Base-by-base conservation (phyloP, 257 asterid species). In the Datura wrightii region DNA sequence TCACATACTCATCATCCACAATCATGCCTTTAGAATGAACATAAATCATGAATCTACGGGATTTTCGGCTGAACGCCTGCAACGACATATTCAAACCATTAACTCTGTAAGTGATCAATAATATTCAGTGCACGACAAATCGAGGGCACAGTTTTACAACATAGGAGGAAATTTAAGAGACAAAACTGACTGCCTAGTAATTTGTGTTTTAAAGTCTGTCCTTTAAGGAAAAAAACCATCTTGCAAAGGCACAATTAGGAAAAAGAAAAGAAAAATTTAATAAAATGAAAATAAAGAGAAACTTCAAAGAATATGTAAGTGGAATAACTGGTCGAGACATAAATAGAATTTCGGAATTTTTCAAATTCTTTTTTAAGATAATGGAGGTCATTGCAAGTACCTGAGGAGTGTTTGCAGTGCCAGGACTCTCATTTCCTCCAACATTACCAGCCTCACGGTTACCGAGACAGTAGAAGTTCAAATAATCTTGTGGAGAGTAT, bases 11-110 rank as follows among this genome's bases (percentile, higher is more conserved):
- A 55, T 94, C 99, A 24, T 93, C 99, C 87, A 94, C 99, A 72
- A 94, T 89, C 99, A 94, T 93, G 52, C 98, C 99, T 89, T 96
- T 96, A 1, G 99, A 96, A 88, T 96, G 99, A 84, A 96, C 98
- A 85, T 96, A 96, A 79, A 96, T 96, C 99, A 96, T 96, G 91
- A 96, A 96, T 87, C 99, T 93, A 1, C 99, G 90, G 88, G 79
- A 90, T 85, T 91, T 97, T 65, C 92, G 85, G 85, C 98, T 86
- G 16, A 89, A 91, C 44, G 95, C 99, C 99, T 96, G 97, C 85
- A 88, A 86, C 41, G 58, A 82, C 15, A 54, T 36, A 41, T 44
- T 41, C 66, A 88, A 50, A 41, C 46, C 19, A 72, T 48, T 53
- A 44, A 52, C 74, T n/a, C 36, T n/a, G 39, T 42, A 10, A 50